Base-by-base conservation (phyloP, 176 grass and related monocot species). In the Eragrostis nindensis region DNA sequence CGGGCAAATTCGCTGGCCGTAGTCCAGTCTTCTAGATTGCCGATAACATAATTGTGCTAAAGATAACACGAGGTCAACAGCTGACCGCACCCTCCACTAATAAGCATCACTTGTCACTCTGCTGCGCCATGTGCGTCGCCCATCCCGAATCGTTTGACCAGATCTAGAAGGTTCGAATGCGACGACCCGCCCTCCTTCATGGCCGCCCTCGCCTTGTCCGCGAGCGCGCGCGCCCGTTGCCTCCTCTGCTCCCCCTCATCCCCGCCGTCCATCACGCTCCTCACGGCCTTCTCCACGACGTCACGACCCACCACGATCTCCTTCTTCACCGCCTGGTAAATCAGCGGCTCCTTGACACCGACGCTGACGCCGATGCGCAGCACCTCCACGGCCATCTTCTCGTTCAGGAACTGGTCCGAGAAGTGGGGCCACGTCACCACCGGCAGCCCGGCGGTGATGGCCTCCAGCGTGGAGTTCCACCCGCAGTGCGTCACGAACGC, bases 401-500 rank as follows among this genome's bases (percentile, higher is more conserved):
- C 73, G 43, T 89, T 93, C 30, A 93, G 5, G 79, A 89, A 89
- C 74, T 97, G 91, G 41, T 97, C 88, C 0, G 64, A 0, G 68
- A 80, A 81, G 8, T 89, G 79, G 0, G 94, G 91, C 94, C 94
- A 97, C 0, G 89, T 63, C 9, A 87, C 82, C 41, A 94, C 8
- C 8, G 91, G 91, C 57, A 97, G 10, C 8, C 94, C 91, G 0
- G 81, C 83, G 1, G 78, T 2, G 73, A 88, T 8, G 1, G 82
- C 79, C 83, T 97, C 94, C 72, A 92, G 54, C 48, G 66, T 77
- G 13, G 94, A 97, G 78, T 94, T 97, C 94, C 92, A 97, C 9
- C 94, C 92, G 36, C 94, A 92, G 73, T 97, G 92, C 54, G 89
- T 97, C 89, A 92, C 71, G 45, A 94, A 97, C 0, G 50, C 83